These are phyloP conservation scores for Trichosanthes truncata DNA, from an alignment of 306 rosid genomes.

Conservation along the genomic window DNA sequence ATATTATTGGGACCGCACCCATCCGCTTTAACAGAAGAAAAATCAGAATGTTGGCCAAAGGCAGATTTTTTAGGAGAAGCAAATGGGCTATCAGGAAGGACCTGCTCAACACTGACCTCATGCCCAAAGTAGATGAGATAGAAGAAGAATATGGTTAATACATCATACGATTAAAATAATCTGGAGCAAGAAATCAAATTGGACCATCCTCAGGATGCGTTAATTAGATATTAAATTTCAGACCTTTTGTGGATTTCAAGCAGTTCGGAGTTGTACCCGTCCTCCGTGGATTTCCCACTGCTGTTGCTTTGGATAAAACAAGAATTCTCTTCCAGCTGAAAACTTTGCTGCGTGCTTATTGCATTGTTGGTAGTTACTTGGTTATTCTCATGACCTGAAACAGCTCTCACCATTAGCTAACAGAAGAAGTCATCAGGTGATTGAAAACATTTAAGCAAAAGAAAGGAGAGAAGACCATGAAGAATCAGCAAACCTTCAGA, in stretches of 20 bases:
- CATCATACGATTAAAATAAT: background rate
- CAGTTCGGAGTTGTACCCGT: conserved; percentile 19
- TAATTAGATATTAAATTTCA: conserved; percentile 4
- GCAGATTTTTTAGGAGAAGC: conserved; percentile 74
- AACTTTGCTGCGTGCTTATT: conserved; percentile 22
- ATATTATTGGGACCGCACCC: conserved; percentile 21
- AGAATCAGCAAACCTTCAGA: conserved; percentile 38
- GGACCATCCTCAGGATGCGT: background rate
- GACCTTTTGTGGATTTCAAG: conserved; percentile 41
- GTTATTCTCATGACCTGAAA: conserved; percentile 37
- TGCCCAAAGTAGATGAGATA: background rate
- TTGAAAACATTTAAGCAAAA: background rate
- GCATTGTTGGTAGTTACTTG: conserved; percentile 18
- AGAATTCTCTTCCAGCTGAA: conserved; percentile 29
- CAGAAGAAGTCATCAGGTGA: background rate
- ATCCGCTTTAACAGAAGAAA: conserved; percentile 23
- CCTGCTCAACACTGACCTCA: conserved; percentile 53
- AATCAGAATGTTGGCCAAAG: conserved; percentile 24
- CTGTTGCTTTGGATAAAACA: conserved; percentile 22
- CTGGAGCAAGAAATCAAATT: background rate
- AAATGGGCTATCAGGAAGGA: conserved; percentile 75
- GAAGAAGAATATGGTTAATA: background rate
- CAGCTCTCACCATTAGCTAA: background rate
- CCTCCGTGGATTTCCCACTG: conserved; percentile 20
- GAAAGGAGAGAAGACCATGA: background rate